Evolutionary conservation across 2,329 filamentous ascomycete genomes (phyloP), one percentile per base, ranked within the genome.

Genomic region (Aspergillus spinulosporus): DNA sequence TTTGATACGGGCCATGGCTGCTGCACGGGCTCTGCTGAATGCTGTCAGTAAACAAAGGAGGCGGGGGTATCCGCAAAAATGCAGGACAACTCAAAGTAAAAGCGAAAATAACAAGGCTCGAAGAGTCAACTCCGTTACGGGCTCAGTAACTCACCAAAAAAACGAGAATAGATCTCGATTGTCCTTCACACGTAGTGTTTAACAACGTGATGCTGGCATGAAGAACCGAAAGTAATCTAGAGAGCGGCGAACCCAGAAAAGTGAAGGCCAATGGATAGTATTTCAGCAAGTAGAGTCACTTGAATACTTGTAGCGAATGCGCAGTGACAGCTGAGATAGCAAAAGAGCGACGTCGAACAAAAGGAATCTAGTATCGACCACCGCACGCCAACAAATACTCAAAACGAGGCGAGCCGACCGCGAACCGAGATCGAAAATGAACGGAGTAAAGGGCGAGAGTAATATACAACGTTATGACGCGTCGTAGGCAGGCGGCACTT

Each of bases 1-100:
- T 64, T 78, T 78, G 40, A 64, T 52, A 54, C 66, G 68, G 57
- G 68, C 63, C 73, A 75, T 74, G 55, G 39, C 49, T 47, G 11
- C n/a, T 31, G 43, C 6, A 5, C 43, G 26, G 14, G 12, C 28
- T 45, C 43, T 45, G 43, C 26, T 45, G 28, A 32, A 26, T 8
- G 28, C 12, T 8, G 31, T 34, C 14, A 14, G 31, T 47, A 47
- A 34, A 31, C 42, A 29, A n/a, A 45, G 26, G 26, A 14, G 21
- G 21, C 21, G 21, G 21, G 21, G 21, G 21, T 5, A 28, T 26
- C 5, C 8, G 14, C 14, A 48, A 34, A 21, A 21, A 21, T 3
- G 31, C 12, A 2, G 7, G 4, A 26, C 11, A 7, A 31, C 11
- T 11, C 6, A 6, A 6, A 6, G 11, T 21, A 11, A 11, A 5